These are phyloP conservation scores for Eutypa lata DNA, from an alignment of 2,329 filamentous ascomycete species.

Conservation along the genomic window DNA sequence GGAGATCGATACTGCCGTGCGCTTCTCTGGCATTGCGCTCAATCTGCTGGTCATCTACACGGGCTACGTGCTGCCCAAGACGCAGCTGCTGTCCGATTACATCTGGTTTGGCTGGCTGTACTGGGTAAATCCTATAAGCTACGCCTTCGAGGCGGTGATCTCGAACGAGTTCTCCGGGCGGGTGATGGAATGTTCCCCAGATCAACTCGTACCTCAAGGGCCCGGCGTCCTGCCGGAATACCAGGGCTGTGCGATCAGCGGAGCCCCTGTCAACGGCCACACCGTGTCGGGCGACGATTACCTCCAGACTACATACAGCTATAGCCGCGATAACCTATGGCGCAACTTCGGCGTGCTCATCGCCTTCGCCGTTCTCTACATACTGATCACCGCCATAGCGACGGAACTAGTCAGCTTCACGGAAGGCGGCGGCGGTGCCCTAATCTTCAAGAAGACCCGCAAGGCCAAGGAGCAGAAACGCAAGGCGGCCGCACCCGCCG, in stretches of 20 bases:
- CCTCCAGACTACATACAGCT: slow-evolving; percentile 49
- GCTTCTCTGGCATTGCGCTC: slow-evolving; percentile 53
- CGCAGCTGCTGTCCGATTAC: slow-evolving; percentile 52
- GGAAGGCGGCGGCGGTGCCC: slow-evolving; percentile 60
- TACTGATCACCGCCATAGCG: slow-evolving; percentile 66
- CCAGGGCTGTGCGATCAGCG: slow-evolving; percentile 55
- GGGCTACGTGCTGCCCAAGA: slow-evolving; percentile 60
- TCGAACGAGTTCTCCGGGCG: slow-evolving; percentile 53
- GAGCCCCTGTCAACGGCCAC: slow-evolving; percentile 44
- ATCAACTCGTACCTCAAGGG: slow-evolving; percentile 45
- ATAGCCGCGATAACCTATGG: slow-evolving; percentile 60
- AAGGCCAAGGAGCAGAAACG: slow-evolving; percentile 53
- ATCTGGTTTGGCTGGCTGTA: slow-evolving; percentile 71
- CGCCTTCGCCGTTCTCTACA: slow-evolving; percentile 71
- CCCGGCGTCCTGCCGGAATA: slow-evolving; percentile 37
- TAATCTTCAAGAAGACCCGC: slow-evolving; percentile 69
- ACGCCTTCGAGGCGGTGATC: slow-evolving; percentile 61
- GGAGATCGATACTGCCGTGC: slow-evolving; percentile 58
- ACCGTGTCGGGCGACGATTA: slow-evolving; percentile 55
- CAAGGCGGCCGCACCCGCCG: slow-evolving; percentile 38
- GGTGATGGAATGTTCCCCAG: slow-evolving; percentile 43
- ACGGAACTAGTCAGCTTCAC: slow-evolving; percentile 67
- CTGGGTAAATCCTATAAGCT: slow-evolving; percentile 63
- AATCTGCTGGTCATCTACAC: slow-evolving; percentile 65
- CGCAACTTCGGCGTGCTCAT: slow-evolving; percentile 77